Base-by-base conservation (phyloP, 2,329 filamentous ascomycete species). In the Pseudopithomyces maydicus region DNA sequence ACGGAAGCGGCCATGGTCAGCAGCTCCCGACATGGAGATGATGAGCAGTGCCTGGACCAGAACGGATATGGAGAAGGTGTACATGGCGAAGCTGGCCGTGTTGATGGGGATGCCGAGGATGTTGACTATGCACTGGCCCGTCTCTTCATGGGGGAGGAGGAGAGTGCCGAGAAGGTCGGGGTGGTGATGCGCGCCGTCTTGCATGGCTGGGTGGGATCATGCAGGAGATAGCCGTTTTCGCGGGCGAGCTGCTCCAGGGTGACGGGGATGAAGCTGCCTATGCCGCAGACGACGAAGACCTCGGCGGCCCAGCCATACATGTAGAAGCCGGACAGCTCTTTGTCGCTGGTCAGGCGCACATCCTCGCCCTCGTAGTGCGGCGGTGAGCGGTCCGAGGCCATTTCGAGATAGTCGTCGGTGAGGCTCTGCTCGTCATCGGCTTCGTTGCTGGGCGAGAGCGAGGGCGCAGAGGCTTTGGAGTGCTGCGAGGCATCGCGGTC, bases 31-130 rank as follows among this genome's bases (percentile, higher is more conserved):
- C 82, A 99, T 97, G 71, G 92, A 96, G 62, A 99, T 92, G 42
- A 99, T 96, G 29, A 98, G 80, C 26, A 98, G 78, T 1, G 93
- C 90, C 74, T 99, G 95, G 11, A 97, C 76, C 19, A 97, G 77
- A 1, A 99, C 95, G 73, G 91, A 96, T 69, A 96, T 81, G 56
- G 92, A 96, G 77, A 99, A 99, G 1, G 92, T 97, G 78, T 98
- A 98, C 92, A 98, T 96, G 73, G 92, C 94, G 75, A 98, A 97
- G 75, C 91, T 96, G 35, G 94, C 93, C 0, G 94, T 97, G 77
- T 98, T 98, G 78, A 99, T 89, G 69, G 96, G 89, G 57, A 90
- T 76, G 6, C 94, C 94, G 22, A 96, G 79, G 5, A 98, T 81
- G 62, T 89, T 86, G 57, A 98, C 87, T 57, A 98, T 81, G 72